phyloP scores from a whole-genome alignment of 768 basidiomycete species.

The Phanerodontia chrysosporium region DNA sequence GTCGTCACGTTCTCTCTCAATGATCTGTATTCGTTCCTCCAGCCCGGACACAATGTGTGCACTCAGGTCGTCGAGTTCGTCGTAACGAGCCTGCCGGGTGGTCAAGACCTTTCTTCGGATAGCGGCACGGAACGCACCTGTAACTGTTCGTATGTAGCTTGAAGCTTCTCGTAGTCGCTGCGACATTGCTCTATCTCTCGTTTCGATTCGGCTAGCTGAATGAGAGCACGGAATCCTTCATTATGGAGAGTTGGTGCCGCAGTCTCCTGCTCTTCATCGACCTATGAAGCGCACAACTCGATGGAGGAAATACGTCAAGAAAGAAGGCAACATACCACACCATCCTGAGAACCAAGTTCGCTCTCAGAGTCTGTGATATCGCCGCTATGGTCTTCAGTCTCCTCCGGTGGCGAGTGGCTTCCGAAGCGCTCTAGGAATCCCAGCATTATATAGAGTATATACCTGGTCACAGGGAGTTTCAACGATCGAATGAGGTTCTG shows the following conservation, averaged over 20 bases:
- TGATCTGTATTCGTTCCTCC: neutral
- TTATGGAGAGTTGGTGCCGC: neutral
- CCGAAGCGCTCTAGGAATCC: conserved; percentile 2
- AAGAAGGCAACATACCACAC: neutral
- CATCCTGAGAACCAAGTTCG: neutral
- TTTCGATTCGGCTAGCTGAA: conserved; percentile 11
- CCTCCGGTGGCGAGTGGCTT: neutral
- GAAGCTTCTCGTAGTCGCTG: neutral
- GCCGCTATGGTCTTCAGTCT: neutral
- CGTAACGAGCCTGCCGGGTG: neutral
- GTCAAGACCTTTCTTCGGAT: neutral
- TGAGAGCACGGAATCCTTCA: conserved; percentile 6
- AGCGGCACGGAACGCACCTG: neutral
- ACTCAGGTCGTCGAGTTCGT: neutral
- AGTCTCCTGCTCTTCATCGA: too few relatives aligned
- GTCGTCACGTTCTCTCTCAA: neutral
- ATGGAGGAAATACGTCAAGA: neutral
- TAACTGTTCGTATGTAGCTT: neutral
- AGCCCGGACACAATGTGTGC: neutral
- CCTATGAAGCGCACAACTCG: neutral
- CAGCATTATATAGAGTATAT: neutral
- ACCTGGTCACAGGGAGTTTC: neutral
- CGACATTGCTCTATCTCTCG: neutral
- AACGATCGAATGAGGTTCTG: neutral
- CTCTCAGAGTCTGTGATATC: neutral